Percentiles rank a stretch among this genome's conserved stretches.
phyloP scores from a whole-genome alignment of 2,329 filamentous ascomycete species.

The Fusarium penzigii region DNA sequence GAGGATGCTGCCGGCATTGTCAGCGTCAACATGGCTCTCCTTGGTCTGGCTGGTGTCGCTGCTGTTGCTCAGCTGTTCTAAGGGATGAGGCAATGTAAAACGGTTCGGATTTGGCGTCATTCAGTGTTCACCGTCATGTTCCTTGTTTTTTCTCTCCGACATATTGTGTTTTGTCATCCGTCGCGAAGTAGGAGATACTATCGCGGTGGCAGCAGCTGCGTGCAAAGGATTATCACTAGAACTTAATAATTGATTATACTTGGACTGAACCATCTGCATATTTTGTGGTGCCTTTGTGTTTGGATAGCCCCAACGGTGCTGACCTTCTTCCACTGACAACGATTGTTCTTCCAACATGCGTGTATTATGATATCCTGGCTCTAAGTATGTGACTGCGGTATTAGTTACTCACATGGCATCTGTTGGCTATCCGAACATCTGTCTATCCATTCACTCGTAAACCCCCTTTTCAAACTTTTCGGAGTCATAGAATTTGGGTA shows the following conservation, averaged over 20 bases:
- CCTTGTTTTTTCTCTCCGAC: slow-evolving; percentile 37
- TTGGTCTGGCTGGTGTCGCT: slow-evolving; percentile 49
- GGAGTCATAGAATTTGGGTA: slow-evolving; percentile 77
- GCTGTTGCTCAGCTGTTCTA: slow-evolving; percentile 55
- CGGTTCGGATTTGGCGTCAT: slow-evolving; percentile 39
- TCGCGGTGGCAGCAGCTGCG: slow-evolving; percentile 28
- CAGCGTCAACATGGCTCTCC: slow-evolving; percentile 47
- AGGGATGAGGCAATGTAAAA: slow-evolving; percentile 32
- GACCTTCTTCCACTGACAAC: not conserved
- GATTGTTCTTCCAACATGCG: not conserved
- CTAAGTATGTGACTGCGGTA: too few species aligned
- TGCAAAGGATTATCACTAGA: slow-evolving; percentile 39
- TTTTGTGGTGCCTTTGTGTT: not conserved
- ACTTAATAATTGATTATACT: slow-evolving; percentile 47
- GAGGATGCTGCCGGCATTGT: slow-evolving; percentile 48
- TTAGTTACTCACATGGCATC: too few species aligned
- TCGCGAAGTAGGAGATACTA: slow-evolving; percentile 30
- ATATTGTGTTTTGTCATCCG: slow-evolving; percentile 36
- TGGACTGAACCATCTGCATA: slow-evolving; percentile 22
- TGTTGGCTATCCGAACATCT: not conserved
- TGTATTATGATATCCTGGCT: too few species aligned
- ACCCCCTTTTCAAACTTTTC: slow-evolving; percentile 78
- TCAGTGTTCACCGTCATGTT: slow-evolving; percentile 36
- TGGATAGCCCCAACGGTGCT: not conserved
- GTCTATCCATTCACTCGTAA: slow-evolving; percentile 33